A percentile compares a stretch with the other conserved stretches of the same genome.
These are phyloP conservation scores for Tremellales sp. DNA, from an alignment of 1,284 basidiomycete genomes.

Conservation along the genomic window DNA sequence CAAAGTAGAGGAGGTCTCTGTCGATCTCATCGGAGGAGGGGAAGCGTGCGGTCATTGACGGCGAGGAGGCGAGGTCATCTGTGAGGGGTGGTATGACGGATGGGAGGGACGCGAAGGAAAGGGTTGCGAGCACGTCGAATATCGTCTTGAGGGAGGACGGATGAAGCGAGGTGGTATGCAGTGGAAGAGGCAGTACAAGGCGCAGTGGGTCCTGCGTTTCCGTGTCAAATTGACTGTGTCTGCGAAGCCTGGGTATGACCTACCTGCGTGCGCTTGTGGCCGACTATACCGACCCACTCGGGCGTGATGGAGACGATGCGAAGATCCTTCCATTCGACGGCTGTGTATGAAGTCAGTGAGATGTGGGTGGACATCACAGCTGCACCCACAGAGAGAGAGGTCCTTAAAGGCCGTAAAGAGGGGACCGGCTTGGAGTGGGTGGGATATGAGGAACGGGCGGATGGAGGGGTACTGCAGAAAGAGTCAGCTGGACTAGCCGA, in stretches of 20 bases:
- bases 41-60: neutral
- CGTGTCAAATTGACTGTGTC: neutral
- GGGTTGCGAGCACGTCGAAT: constrained; percentile 25
- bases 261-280: constrained; percentile 40
- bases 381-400: constrained; percentile 42
- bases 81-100: constrained; percentile 25
- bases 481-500: neutral
- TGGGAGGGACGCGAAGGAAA: constrained; percentile 23
- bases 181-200: constrained; percentile 42
- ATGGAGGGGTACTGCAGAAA: constrained; percentile 20
- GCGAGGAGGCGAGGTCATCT: neutral
- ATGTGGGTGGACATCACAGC: neutral
- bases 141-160: constrained; percentile 39
- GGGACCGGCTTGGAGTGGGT: constrained; percentile 41
- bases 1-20: constrained; percentile 44
- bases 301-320: constrained; percentile 25
- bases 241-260: constrained; percentile 9
- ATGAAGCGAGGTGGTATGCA: constrained; percentile 42
- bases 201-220: constrained; percentile 40
- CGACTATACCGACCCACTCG: constrained; percentile 40
- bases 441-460: constrained; percentile 14
- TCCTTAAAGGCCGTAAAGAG: constrained; percentile 42
- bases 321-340: constrained; percentile 47
- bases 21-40: constrained; percentile 25
- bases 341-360: constrained; percentile 18